Evolutionary conservation across 2,329 filamentous ascomycete genomes (phyloP).

Genomic region (Trichoderma simmonsii): DNA sequence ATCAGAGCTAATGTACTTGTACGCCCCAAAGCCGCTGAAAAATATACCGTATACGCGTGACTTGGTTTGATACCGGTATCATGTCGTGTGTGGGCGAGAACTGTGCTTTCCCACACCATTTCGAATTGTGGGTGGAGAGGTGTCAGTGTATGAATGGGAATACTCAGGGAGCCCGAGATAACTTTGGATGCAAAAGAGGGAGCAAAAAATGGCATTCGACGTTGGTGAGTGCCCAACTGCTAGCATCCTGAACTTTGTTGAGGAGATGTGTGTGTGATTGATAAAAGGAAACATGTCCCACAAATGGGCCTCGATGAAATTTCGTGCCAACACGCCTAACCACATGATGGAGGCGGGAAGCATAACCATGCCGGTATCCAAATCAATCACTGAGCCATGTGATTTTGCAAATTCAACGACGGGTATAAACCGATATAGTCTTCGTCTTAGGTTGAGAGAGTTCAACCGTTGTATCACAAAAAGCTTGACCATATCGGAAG

Average conservation of each 20-base stretch:
- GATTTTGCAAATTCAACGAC: not conserved
- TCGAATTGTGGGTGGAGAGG: not conserved
- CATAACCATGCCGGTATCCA: not conserved
- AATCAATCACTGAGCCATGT: not conserved
- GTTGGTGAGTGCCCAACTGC: not conserved
- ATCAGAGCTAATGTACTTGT: not conserved
- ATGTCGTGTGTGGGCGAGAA: not conserved
- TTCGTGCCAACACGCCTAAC: not conserved
- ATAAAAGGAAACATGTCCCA: not conserved
- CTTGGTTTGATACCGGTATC: not conserved
- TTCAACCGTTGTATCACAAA: not conserved
- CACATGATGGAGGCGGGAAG: not conserved
- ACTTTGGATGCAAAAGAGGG: not conserved
- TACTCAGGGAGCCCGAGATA: not conserved
- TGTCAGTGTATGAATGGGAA: not conserved
- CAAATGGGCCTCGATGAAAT: not conserved
- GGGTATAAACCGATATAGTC: not conserved
- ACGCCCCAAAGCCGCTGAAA: not conserved
- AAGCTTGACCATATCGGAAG: not conserved
- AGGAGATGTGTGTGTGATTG: not conserved
- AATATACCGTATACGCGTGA: not conserved
- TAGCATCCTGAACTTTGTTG: not conserved
- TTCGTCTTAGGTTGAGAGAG: not conserved
- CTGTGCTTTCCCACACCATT: not conserved
- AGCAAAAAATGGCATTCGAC: not conserved